Evolutionary conservation across 2,329 filamentous ascomycete species (phyloP).

Genomic region (Sclerotinia borealis): DNA sequence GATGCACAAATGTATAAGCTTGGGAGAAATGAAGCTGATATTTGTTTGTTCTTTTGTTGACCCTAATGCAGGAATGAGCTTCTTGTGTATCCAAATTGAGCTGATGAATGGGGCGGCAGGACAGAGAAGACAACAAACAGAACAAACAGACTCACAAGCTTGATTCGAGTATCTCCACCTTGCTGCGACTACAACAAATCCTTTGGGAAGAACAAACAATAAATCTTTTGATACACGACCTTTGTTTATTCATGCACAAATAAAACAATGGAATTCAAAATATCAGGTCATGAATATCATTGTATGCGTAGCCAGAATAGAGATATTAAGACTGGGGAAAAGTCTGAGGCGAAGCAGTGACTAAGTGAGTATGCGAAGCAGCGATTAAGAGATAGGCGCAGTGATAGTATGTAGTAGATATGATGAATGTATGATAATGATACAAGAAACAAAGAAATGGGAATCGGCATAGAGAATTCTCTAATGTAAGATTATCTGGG

Average conservation of each 20-base stretch:
- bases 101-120: background rate
- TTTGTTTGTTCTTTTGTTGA: constrained; percentile 10
- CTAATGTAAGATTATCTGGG: background rate
- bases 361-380: background rate
- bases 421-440: background rate
- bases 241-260: constrained; percentile 4
- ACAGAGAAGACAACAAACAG: background rate
- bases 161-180: constrained; percentile 3
- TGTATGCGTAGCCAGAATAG: background rate
- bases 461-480: background rate
- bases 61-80: constrained; percentile 6
- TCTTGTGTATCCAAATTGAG: constrained; percentile 6
- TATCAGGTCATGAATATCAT: background rate
- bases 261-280: background rate
- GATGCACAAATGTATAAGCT: background rate
- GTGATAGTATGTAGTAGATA: background rate
- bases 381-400: background rate
- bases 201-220: background rate
- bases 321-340: background rate
- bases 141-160: constrained; percentile 9
- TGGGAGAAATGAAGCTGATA: constrained; percentile 1
- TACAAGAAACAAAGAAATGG: background rate
- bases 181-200: constrained; percentile 1
- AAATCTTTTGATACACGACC: background rate
- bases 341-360: constrained; percentile 1